Evolutionary conservation across 441 rosid species (phyloP), one percentile per base, ranked within the genome.

Genomic region (Kokia cookei): DNA sequence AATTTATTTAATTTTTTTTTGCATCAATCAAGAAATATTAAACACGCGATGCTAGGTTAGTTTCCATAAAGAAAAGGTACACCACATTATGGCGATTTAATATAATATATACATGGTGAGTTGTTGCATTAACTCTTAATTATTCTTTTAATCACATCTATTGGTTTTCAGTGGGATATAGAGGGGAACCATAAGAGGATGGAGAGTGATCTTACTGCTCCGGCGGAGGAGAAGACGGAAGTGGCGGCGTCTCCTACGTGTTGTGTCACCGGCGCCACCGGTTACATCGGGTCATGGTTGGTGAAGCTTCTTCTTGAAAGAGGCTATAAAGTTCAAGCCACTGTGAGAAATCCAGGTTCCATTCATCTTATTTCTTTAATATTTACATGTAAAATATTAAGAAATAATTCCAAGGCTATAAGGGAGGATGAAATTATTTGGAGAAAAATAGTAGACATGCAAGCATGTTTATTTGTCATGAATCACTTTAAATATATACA

Each of bases 191-290:
- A 5, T 19, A 17, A 40, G 70, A 24, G 5, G 9, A 65, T 74
- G 77, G 78, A 78, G 69, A 40, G 29, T 5, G 15, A 11, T 4
- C 29, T 43, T 15, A 67, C 19, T 29, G 7, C n/a, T 66, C 65
- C 63, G 69, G 9, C 26, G 65, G 76, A 76, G 75, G 58, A 37
- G 50, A 75, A 72, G 12, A 66, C 10, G 14, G 65, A 45, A 74
- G 67, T 60, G 71, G 59, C 61, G 37, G 42, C 57, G 14, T 13
- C 42, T 29, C 40, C 64, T 37, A 84, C 78, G 24, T 92, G 88
- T 67, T 94, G 97, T 61, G 98, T 92, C n/a, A 92, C 97, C 0
- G 97, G 95, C 10, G 93, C 95, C 15, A 90, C 73, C 63, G 98
- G 97, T 17, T 94, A 88, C 51, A 80, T 92, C 35, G 97, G 97